Conservation (phyloP, 2,329 filamentous ascomycete genomes). For the Trichoderma breve region DNA sequence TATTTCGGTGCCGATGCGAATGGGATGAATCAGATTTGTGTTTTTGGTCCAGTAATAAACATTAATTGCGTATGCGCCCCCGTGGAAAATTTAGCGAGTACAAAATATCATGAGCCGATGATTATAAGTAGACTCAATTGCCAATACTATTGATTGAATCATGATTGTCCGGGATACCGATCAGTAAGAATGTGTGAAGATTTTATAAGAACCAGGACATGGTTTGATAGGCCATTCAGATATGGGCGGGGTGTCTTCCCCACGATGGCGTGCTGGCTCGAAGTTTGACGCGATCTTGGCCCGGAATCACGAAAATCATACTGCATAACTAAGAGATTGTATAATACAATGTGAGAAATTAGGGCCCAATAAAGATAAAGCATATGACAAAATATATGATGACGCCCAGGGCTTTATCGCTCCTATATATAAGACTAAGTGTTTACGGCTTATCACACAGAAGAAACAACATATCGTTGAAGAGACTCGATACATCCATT, state of each 20-base stretch:
- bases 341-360: neutral
- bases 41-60: no score
- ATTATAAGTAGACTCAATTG: no score
- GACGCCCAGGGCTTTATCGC: neutral
- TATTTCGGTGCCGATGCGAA: no score
- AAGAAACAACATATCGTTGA: neutral
- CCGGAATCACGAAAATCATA: neutral
- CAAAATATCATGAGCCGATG: no score
- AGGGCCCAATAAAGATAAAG: neutral
- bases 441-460: neutral
- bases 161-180: no score
- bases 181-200: no score
- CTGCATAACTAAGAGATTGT: neutral
- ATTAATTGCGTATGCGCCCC: no score
- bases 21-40: no score
- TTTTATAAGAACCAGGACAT: neutral
- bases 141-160: no score
- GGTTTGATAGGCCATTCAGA: neutral
- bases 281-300: constrained; percentile 2
- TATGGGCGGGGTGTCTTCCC: neutral
- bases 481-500: neutral
- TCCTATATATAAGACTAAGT: neutral
- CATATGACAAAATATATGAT: neutral
- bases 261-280: constrained; percentile 10
- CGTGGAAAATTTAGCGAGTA: no score